These are phyloP conservation scores for Calocybe gambosa DNA, from an alignment of 1,284 basidiomycete species.

Conservation along the genomic window DNA sequence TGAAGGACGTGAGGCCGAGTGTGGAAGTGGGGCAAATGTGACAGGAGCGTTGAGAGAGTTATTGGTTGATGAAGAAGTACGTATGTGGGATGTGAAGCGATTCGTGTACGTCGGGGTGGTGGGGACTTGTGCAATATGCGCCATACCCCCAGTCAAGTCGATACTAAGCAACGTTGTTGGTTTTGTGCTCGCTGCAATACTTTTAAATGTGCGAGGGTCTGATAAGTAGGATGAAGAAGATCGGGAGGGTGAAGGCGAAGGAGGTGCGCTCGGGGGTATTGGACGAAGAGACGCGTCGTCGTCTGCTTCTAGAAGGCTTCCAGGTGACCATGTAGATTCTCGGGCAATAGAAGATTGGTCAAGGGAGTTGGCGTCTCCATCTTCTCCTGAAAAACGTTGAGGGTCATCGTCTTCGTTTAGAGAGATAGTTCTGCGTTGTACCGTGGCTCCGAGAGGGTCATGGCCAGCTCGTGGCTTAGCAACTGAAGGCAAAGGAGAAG, in stretches of 20 bases:
- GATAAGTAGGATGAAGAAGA: slow-evolving; percentile 77
- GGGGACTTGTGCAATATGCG: slow-evolving; percentile 88
- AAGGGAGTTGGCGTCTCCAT: slow-evolving; percentile 42
- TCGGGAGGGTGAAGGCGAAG: slow-evolving; percentile 76
- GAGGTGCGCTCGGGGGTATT: slow-evolving; percentile 77
- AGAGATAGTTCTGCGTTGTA: slow-evolving; percentile 56
- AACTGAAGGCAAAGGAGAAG: slow-evolving; percentile 35
- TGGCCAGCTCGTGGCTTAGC: slow-evolving; percentile 30
- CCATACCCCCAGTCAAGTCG: slow-evolving; percentile 75
- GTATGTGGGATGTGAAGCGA: slow-evolving; percentile 46
- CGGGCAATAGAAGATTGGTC: slow-evolving; percentile 51
- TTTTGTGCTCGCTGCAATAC: slow-evolving; percentile 86
- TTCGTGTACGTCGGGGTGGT: slow-evolving; percentile 48
- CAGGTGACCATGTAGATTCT: slow-evolving; percentile 71
- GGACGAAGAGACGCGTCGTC: slow-evolving; percentile 87
- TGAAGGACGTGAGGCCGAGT: slow-evolving; percentile 44
- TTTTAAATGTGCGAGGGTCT: slow-evolving; percentile 72
- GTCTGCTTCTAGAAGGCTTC: slow-evolving; percentile 72
- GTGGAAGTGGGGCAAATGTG: slow-evolving; percentile 63
- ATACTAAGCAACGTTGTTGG: slow-evolving; percentile 90
- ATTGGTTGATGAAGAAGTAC: slow-evolving; percentile 51
- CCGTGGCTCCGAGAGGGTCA: slow-evolving; percentile 26
- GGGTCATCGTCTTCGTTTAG: slow-evolving; percentile 47
- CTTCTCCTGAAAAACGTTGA: slow-evolving; percentile 33
- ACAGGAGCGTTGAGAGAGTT: slow-evolving; percentile 47